Base-by-base conservation (phyloP, 768 basidiomycete genomes). In the Tulasnella sp. region DNA sequence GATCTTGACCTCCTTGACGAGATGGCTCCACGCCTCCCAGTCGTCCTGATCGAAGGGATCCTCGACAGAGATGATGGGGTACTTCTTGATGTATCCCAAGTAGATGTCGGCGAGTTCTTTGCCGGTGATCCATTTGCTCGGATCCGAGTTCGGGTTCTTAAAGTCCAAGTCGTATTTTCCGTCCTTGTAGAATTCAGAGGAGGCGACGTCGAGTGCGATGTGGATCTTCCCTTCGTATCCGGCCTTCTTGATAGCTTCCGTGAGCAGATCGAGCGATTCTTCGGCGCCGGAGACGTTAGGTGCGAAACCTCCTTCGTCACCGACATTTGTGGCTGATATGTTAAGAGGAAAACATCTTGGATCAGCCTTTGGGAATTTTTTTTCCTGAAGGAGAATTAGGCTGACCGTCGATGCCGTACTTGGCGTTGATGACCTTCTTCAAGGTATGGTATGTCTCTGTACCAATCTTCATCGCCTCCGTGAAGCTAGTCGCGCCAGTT, bases 31-130 rank as follows among this genome's bases (percentile, higher is more conserved):
- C 43, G 92, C 91, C 70, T 91, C 92, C 91, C 92, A 97, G 76
- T 99, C 96, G 70, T 99, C 96, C 77, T 99, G 93, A 74, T 98
- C 94, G 75, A 99, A 99, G 71, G 96, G 94, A 73, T 99, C 96
- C 75, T 94, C 92, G 66, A 93, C 80, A 30, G 91, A 92, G 59
- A 90, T 81, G 65, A 97, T 98, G 61, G 93, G 92, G 78, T 98
- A 97, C 75, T 93, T 86, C 74, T 90, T 78, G 70, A 87, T 74
- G 70, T 90, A 89, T 66, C 76, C 68, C 65, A 92, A 71, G 80
- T 98, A 99, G 67, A 93, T 76, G 53, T 92, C 87, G 22, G 92
- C 94, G 68, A 99, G 91, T 76, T 98, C 81, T 53, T 77, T 75
- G 64, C 94, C 96, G 38, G 87, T 77, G 74, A 97, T 86, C 91